Evolutionary conservation across 768 basidiomycete genomes (phyloP).

Genomic region (Cyclocybe aegerita): DNA sequence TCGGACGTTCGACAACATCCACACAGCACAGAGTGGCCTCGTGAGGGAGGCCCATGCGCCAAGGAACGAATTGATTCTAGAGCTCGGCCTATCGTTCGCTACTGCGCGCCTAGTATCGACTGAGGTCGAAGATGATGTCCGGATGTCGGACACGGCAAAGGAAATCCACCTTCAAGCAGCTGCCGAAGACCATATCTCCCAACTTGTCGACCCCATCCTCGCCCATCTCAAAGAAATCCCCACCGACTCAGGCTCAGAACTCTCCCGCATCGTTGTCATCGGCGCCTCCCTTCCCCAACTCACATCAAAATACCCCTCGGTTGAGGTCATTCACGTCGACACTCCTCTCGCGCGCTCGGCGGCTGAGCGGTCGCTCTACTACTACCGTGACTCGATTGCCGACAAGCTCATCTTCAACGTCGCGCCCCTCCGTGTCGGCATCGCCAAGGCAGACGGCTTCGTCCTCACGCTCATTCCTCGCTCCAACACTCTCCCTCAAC

Average conservation of each 20-base stretch:
- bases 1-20: conserved; percentile 1
- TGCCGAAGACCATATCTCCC: not conserved
- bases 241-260: not conserved
- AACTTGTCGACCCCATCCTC: conserved; percentile 4
- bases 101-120: conserved; percentile 7
- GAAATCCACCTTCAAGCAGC: not conserved
- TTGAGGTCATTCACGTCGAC: not conserved
- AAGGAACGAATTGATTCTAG: conserved; percentile 8
- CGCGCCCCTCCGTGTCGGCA: conserved; percentile 7
- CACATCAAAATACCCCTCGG: not conserved
- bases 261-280: conserved; percentile 7
- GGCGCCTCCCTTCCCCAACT: not conserved
- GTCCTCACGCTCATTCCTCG: conserved; percentile 5
- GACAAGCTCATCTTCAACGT: conserved; percentile 8
- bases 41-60: not conserved
- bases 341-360: conserved; percentile 3
- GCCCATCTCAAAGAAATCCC: not conserved
- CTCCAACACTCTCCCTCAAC: conserved; percentile 6
- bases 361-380: conserved; percentile 3
- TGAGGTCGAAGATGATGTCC: conserved; percentile 8
- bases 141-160: conserved; percentile 2
- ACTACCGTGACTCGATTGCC: not conserved
- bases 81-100: conserved; percentile 1
- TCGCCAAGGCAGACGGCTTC: conserved; percentile 12
- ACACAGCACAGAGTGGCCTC: not conserved